A percentile compares a stretch with the other conserved stretches of the same genome.
phyloP scores from a whole-genome alignment of 257 asterid genomes.

The Agastache rugosa region DNA sequence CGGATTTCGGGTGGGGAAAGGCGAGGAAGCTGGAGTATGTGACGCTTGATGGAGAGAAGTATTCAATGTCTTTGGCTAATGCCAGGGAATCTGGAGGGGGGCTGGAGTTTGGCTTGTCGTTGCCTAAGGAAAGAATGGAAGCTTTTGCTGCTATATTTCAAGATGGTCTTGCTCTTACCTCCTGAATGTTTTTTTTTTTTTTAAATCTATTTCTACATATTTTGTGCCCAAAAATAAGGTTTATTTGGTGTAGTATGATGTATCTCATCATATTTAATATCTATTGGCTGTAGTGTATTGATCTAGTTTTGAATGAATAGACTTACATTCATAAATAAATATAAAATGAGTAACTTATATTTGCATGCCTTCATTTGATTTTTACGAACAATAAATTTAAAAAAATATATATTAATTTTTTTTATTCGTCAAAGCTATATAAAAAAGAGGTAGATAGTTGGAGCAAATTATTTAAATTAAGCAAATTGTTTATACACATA shows the following conservation, averaged over 20 bases:
- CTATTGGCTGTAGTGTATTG: not conserved
- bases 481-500: too few relatives aligned
- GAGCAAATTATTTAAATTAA: too few relatives aligned
- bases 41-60: slow-evolving; percentile 46
- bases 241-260: not conserved
- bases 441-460: too few relatives aligned
- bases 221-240: not conserved
- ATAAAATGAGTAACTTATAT: too few relatives aligned
- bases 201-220: not conserved
- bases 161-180: slow-evolving; percentile 28
- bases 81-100: slow-evolving; percentile 39
- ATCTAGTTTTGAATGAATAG: too few relatives aligned
- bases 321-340: too few relatives aligned
- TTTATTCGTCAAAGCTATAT: too few relatives aligned
- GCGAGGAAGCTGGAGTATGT: slow-evolving; percentile 41
- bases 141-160: slow-evolving; percentile 44
- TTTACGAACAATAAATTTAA: too few relatives aligned
- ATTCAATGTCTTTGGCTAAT: slow-evolving; percentile 47
- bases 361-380: too few relatives aligned
- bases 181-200: not conserved
- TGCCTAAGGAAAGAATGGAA: slow-evolving; percentile 40
- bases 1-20: slow-evolving; percentile 65
- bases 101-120: slow-evolving; percentile 48
- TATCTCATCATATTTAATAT: not conserved
- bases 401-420: too few relatives aligned